phyloP scores from a whole-genome alignment of 352 stramenopile species.

The Albugo laibachii region DNA sequence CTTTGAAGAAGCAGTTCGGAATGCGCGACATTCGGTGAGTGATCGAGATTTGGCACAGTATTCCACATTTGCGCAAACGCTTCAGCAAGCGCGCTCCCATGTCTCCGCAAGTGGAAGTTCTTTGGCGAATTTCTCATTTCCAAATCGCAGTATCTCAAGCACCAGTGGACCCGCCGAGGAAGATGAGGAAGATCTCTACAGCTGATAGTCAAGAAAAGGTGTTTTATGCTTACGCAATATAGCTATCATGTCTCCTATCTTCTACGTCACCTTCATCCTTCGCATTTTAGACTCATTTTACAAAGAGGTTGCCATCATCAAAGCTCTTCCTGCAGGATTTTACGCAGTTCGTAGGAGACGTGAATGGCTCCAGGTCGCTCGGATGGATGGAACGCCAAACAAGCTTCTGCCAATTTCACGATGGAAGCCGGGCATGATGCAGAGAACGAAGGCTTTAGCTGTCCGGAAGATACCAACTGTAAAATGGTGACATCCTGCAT shows the following conservation, averaged over 20 bases:
- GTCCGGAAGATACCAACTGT: constrained; percentile 39
- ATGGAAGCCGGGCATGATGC: constrained; percentile 24
- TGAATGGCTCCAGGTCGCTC: constrained; percentile 52
- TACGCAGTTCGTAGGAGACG: constrained; percentile 56
- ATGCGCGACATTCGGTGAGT: constrained; percentile 92
- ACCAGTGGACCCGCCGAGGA: constrained; percentile 48
- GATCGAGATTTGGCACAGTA: constrained; percentile 93
- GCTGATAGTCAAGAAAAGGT: constrained; percentile 20
- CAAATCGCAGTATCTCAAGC: constrained; percentile 36
- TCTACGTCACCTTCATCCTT: too few relatives aligned
- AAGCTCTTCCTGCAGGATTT: constrained; percentile 22
- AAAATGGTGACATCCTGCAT: constrained; percentile 44
- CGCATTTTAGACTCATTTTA: too few relatives aligned
- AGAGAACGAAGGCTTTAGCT: constrained; percentile 41
- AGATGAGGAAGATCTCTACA: constrained; percentile 97
- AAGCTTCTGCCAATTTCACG: constrained; percentile 33
- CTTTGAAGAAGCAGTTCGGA: constrained; percentile 96
- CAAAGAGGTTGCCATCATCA: too few relatives aligned
- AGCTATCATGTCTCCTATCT: too few relatives aligned
- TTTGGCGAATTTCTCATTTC: constrained; percentile 95
- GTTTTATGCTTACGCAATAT: too few relatives aligned
- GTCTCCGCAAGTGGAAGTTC: constrained; percentile 83
- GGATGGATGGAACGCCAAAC: constrained; percentile 36
- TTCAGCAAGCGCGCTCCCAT: constrained; percentile 92
- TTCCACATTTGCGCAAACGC: constrained; percentile 74